Evolutionary conservation across 345 rosid genomes (phyloP).

Genomic region (Populus tremula): DNA sequence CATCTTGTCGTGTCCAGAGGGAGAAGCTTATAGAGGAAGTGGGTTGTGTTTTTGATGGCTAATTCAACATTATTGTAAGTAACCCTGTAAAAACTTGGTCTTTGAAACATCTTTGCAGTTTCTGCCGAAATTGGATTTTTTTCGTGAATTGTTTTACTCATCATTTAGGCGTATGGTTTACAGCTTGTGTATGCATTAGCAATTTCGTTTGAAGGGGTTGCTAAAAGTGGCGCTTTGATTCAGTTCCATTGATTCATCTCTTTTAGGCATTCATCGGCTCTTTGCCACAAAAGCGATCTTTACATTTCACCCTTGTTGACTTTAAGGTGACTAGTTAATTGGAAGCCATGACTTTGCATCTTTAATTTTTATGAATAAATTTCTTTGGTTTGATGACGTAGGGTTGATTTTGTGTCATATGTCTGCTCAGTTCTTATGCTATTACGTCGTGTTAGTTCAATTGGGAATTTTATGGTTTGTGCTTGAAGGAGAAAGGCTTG

Average conservation of each 20-base stretch:
- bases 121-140: neutral
- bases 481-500: neutral
- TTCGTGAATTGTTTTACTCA: neutral
- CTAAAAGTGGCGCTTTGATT: neutral
- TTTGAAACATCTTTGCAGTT: neutral
- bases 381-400: neutral
- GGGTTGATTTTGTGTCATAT: neutral
- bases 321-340: neutral
- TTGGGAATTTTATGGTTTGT: too few relatives aligned
- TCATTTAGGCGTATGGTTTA: neutral
- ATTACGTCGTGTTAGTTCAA: neutral
- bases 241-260: too few relatives aligned
- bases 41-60: constrained; percentile 45
- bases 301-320: neutral
- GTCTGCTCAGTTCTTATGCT: neutral
- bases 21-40: constrained; percentile 55
- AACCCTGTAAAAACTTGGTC: neutral
- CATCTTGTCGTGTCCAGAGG: constrained; percentile 46
- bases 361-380: neutral
- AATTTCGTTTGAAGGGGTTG: neutral
- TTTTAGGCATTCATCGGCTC: neutral
- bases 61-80: constrained; percentile 68
- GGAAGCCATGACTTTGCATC: neutral
- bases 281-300: neutral
- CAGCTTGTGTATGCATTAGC: neutral